Percentiles rank a stretch among this genome's conserved stretches.
phyloP scores from a whole-genome alignment of 352 stramenopile genomes.

The Pythium vanterpoolii region DNA sequence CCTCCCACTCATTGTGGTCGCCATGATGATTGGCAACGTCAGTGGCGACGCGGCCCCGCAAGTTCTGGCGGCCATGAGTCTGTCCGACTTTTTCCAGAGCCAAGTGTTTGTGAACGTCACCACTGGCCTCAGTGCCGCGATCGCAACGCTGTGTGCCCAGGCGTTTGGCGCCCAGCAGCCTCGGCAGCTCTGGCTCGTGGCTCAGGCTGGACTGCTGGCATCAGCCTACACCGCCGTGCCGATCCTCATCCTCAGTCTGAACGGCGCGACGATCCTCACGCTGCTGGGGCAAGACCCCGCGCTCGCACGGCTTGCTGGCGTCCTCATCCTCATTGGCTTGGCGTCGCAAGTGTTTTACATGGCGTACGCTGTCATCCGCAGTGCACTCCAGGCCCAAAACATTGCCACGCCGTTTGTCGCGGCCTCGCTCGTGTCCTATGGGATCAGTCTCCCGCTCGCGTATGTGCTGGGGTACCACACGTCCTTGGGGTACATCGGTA shows the following conservation, averaged over 20 bases:
- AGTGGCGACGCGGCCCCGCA: slow-evolving; percentile 35
- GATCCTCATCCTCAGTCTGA: slow-evolving; percentile 32
- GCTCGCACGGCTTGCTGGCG: slow-evolving; percentile 40
- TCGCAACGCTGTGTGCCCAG: slow-evolving; percentile 62
- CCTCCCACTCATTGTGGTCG: slow-evolving; percentile 40
- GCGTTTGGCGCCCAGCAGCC: slow-evolving; percentile 50
- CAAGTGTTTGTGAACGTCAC: slow-evolving; percentile 42
- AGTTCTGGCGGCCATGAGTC: slow-evolving; percentile 49
- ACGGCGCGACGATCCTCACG: slow-evolving; percentile 38
- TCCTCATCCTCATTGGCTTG: slow-evolving; percentile 36
- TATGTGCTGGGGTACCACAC: slow-evolving; percentile 57
- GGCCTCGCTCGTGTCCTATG: slow-evolving; percentile 36
- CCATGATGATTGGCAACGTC: slow-evolving; percentile 62
- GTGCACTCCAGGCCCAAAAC: slow-evolving; percentile 59
- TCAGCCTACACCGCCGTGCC: slow-evolving; percentile 34
- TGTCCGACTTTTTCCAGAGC: slow-evolving; percentile 47
- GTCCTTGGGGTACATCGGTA: slow-evolving; percentile 48
- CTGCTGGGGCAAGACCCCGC: slow-evolving; percentile 46
- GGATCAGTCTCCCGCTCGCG: slow-evolving; percentile 35
- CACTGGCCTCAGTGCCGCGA: slow-evolving; percentile 46
- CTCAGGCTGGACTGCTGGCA: slow-evolving; percentile 45
- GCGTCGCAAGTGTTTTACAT: slow-evolving; percentile 41
- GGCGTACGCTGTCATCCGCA: slow-evolving; percentile 49
- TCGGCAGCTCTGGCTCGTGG: slow-evolving; percentile 54
- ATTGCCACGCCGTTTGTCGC: slow-evolving; percentile 54